These are phyloP conservation scores for Talaromyces pinophilus DNA, from an alignment of 2,329 filamentous ascomycete species.

Conservation along the genomic window DNA sequence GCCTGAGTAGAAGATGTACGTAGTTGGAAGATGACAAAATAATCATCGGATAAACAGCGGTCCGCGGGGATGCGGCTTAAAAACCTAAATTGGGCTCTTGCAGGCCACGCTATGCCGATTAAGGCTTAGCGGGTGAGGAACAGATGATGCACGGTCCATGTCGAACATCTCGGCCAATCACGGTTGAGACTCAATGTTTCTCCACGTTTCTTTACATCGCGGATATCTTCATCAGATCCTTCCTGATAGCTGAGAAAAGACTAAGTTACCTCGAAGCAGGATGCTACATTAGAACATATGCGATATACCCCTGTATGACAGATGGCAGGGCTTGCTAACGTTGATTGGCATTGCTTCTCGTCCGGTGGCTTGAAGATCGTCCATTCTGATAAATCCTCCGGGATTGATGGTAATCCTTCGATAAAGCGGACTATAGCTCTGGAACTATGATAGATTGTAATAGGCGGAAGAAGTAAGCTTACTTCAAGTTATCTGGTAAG, in stretches of 20 bases:
- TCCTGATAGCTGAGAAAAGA: not conserved
- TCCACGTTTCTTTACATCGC: not conserved
- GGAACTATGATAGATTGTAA: not conserved
- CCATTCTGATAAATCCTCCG: not conserved
- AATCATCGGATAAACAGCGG: conserved; percentile 8
- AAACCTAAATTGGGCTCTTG: conserved; percentile 36
- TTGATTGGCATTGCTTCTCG: not conserved
- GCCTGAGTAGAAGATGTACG: not conserved
- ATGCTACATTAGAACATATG: not conserved
- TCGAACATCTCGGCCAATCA: conserved; percentile 19
- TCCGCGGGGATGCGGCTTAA: conserved; percentile 38
- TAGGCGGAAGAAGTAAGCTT: not conserved
- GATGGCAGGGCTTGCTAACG: not conserved
- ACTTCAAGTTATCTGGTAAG: not conserved
- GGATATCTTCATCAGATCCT: not conserved
- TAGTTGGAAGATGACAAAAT: not conserved
- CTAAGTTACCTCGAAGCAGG: no score
- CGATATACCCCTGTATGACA: not conserved
- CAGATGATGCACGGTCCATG: conserved; percentile 17
- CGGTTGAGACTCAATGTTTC: not conserved
- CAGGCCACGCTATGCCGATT: conserved; percentile 27
- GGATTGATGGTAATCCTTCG: not conserved
- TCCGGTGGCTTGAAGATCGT: not conserved
- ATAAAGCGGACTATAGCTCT: not conserved
- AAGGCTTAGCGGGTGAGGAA: conserved; percentile 27